Evolutionary conservation across 176 grass and related monocot genomes (phyloP).

Genomic region (Triticum monococcum): DNA sequence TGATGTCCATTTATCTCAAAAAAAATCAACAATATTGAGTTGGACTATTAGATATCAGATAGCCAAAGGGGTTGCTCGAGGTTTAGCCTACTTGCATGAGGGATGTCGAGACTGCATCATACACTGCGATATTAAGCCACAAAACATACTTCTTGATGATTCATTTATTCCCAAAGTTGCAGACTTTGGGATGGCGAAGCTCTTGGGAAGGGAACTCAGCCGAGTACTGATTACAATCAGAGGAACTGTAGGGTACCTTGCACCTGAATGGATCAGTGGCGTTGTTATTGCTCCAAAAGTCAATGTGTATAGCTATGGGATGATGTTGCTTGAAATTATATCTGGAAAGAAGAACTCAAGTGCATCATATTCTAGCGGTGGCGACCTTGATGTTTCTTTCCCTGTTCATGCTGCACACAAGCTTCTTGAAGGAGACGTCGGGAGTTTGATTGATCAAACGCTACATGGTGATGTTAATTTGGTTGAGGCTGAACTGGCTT

Average conservation of each 20-base stretch:
- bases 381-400: no score
- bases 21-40: not conserved
- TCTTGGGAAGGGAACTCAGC: not conserved
- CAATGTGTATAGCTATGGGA: no score
- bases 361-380: no score
- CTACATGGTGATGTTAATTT: conserved; percentile 10
- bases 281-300: no score
- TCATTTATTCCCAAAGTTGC: conserved; percentile 30
- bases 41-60: conserved; percentile 55
- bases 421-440: no score
- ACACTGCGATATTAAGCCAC: conserved; percentile 34
- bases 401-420: no score
- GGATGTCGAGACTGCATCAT: conserved; percentile 46
- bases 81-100: conserved; percentile 58
- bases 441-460: not conserved
- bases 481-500: not conserved
- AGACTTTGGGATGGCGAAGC: conserved; percentile 45
- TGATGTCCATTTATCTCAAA: conserved; percentile 37
- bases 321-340: no score
- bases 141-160: conserved; percentile 29
- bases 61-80: conserved; percentile 50
- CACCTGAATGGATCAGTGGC: no score
- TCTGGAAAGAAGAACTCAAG: no score
- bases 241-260: no score
- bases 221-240: no score